Percentiles rank a stretch among this genome's conserved stretches.
These are phyloP conservation scores for Umbelopsis sp. DNA, from an alignment of 371 early-diverging fungal genomes.

Conservation along the genomic window DNA sequence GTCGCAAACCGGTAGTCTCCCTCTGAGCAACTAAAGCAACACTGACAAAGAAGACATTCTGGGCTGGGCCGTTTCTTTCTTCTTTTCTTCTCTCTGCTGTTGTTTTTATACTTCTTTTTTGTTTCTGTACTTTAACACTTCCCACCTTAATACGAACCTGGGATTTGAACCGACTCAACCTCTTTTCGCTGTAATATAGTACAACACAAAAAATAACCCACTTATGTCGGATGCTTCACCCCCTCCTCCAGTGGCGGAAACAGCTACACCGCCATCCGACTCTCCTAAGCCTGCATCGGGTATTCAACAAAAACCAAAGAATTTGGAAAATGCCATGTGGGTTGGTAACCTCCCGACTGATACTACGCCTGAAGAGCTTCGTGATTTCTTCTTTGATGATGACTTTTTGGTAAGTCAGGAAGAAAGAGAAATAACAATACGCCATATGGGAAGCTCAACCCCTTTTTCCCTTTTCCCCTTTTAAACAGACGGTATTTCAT, in stretches of 20 bases:
- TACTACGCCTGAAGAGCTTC: slow-evolving; percentile 40
- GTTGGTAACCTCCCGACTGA: slow-evolving; percentile 46
- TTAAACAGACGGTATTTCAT: slow-evolving; percentile 41
- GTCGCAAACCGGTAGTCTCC: slow-evolving; percentile 6
- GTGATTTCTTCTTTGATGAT: slow-evolving; percentile 41
- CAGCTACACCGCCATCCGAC: slow-evolving; percentile 15
- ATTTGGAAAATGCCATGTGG: slow-evolving; percentile 53
- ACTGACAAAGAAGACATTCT: too few species aligned
- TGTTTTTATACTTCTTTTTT: not conserved
- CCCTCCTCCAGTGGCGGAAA: slow-evolving; percentile 21
- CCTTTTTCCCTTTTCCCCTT: not conserved
- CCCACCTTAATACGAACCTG: too few species aligned
- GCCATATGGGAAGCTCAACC: not conserved
- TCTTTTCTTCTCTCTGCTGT: not conserved
- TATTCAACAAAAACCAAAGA: slow-evolving; percentile 43
- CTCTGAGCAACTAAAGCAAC: too few species aligned
- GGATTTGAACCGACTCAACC: too few species aligned
- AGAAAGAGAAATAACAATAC: too few species aligned
- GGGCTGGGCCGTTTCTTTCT: slow-evolving; percentile 1
- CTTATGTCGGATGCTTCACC: not conserved
- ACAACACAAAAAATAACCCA: too few species aligned
- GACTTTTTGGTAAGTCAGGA: slow-evolving; percentile 18
- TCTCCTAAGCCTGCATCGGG: slow-evolving; percentile 20
- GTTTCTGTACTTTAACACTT: too few species aligned
- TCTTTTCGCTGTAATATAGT: too few species aligned